Base-by-base conservation (phyloP, 345 rosid genomes). In the Brassica rapa region DNA sequence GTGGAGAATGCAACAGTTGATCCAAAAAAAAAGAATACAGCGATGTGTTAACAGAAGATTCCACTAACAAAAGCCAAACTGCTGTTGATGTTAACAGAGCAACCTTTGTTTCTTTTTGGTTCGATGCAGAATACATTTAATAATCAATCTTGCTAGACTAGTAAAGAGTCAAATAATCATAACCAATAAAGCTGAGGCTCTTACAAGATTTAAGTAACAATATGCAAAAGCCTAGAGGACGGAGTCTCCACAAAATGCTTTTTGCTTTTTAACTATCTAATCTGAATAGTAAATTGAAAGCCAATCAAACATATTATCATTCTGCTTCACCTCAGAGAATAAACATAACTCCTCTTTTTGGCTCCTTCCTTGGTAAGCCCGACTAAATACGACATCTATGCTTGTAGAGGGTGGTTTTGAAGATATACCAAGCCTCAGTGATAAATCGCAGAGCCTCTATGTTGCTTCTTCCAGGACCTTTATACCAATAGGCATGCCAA, bases 401-500 rank as follows among this genome's bases (percentile, higher is more conserved):
- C 83, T 84, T 69, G 60, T 72, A 29, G 76, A 77, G 1, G 87
- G 79, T 43, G 87, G 83, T 49, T 88, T 88, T 46, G 89, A 81
- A 32, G 82, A 83, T 60, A 75, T 80, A 81, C 98, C 93, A 77
- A 95, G 87, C 83, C 96, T 85, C 84, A 93, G 83, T 25, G 97
- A 90, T 51, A 95, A 85, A 86, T 95, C 98, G 59, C 96, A 93
- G 25, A 82, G 83, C 63, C 65, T 76, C 81, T 74, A 86, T 27
- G 76, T 62, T 21, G 82, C 72, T 72, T 65, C 86, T 79, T 82
- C 86, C n/a, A 80, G 66, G 11, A 83, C 75, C 7, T 89, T 83
- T 57, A 82, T 80, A 71, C 88, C 85, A 37, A 89, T 39, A 49
- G 98, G 98, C 85, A 85, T 88, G 72, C 98, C 98, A 70, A 89